Percentiles rank a stretch among this genome's conserved stretches.
Evolutionary conservation across 257 asterid species (phyloP).

Genomic region (Craterostigma plantagineum): DNA sequence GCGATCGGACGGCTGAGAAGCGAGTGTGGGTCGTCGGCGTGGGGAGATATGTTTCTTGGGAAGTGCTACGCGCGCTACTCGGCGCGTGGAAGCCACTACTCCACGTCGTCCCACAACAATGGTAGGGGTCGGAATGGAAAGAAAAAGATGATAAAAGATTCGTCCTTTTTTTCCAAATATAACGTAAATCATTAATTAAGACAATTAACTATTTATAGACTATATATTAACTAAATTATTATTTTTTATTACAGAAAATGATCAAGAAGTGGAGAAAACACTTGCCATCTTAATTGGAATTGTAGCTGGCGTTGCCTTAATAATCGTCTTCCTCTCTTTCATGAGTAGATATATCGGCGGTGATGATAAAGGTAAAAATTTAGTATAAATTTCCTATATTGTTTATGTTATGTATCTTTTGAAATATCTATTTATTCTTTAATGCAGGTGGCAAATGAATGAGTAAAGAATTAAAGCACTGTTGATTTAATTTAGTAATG

Average conservation of each 20-base stretch:
- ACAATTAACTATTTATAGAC: neutral
- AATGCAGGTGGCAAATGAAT: constrained; percentile 6
- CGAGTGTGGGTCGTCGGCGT: constrained; percentile 46
- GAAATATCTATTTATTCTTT: no score
- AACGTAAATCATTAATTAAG: neutral
- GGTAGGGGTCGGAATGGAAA: neutral
- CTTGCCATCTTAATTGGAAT: constrained; percentile 79
- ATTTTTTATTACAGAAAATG: constrained; percentile 14
- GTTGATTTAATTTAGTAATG: no score
- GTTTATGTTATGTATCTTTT: no score
- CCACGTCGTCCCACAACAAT: neutral
- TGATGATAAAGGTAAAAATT: constrained; percentile 31
- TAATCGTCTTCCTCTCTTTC: constrained; percentile 60
- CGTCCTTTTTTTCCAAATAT: no score
- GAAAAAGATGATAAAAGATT: neutral
- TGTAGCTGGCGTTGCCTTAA: constrained; percentile 59
- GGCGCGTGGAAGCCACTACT: constrained; percentile 41
- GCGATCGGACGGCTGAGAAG: constrained; percentile 52
- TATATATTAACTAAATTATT: neutral
- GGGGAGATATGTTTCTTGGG: constrained; percentile 70
- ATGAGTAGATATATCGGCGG: constrained; percentile 31
- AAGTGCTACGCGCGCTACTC: constrained; percentile 89
- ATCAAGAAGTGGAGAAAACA: constrained; percentile 50
- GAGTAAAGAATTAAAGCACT: constrained; percentile 10
- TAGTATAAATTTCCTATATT: no score